Evolutionary conservation across 2,329 filamentous ascomycete genomes (phyloP).

Genomic region (Aspergillus latus): DNA sequence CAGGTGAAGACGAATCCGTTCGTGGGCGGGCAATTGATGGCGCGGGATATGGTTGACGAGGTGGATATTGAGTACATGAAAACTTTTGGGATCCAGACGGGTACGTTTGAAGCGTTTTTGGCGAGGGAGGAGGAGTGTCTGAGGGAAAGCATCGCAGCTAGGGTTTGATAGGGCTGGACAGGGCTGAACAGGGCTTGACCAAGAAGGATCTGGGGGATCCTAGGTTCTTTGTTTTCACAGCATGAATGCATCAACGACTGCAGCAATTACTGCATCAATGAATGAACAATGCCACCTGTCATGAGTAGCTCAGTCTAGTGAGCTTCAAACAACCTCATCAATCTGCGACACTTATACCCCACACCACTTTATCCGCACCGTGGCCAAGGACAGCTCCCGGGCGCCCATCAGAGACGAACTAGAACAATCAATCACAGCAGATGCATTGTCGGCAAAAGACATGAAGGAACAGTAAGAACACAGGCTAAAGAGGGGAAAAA

Average conservation of each 20-base stretch:
- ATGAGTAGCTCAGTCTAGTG: background rate
- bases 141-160: conserved; percentile 16
- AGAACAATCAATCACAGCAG: too few species aligned
- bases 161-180: background rate
- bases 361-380: background rate
- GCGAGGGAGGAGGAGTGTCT: conserved; percentile 39
- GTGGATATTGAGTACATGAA: conserved; percentile 35
- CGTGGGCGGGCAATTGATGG: conserved; percentile 39
- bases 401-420: too few species aligned
- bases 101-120: conserved; percentile 48
- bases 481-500: background rate
- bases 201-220: too few species aligned
- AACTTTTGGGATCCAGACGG: conserved; percentile 43
- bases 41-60: conserved; percentile 38
- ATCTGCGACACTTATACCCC: background rate
- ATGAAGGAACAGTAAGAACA: background rate
- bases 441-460: background rate
- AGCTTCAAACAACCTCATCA: background rate
- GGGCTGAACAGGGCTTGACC: background rate
- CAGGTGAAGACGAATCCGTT: conserved; percentile 39
- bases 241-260: too few species aligned
- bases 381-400: background rate
- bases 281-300: too few species aligned
- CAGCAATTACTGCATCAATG: too few species aligned
- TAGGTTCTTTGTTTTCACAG: too few species aligned